These are phyloP conservation scores for Penicillium crystallinum DNA, from an alignment of 495 filamentous ascomycete species.

Conservation along the genomic window DNA sequence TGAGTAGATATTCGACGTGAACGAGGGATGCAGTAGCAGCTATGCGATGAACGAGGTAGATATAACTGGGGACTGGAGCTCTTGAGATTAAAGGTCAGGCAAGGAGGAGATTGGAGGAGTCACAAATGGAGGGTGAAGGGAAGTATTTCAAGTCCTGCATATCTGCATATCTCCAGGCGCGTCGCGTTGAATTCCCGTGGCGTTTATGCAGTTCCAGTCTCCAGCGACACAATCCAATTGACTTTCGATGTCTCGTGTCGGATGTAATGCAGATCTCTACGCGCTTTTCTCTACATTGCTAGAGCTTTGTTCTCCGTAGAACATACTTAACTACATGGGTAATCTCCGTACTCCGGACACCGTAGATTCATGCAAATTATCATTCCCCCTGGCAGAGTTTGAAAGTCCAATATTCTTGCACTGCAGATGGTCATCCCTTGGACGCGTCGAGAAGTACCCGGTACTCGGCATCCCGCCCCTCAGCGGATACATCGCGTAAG, in stretches of 20 bases:
- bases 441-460: conserved; percentile 7
- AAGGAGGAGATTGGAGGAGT: conserved; percentile 7
- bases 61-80: conserved; percentile 8
- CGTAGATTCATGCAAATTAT: too few relatives aligned
- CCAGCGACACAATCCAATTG: conserved; percentile 13
- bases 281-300: conserved; percentile 4
- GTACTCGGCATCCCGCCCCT: neutral
- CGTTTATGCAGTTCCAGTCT: conserved; percentile 13
- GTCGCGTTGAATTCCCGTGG: conserved; percentile 20
- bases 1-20: neutral
- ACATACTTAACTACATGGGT: too few relatives aligned
- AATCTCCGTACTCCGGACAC: too few relatives aligned
- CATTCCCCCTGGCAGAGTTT: neutral
- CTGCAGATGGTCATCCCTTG: conserved; percentile 1
- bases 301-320: too few relatives aligned
- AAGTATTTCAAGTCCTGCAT: conserved; percentile 19
- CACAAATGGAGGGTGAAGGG: conserved; percentile 10
- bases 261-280: neutral
- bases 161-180: conserved; percentile 5
- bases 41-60: neutral
- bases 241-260: conserved; percentile 1
- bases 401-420: neutral
- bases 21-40: conserved; percentile 1
- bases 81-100: neutral
- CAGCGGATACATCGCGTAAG: neutral